A percentile compares a stretch with the other conserved stretches of the same genome.
These are phyloP conservation scores for Clarireedia hainanense DNA, from an alignment of 2,329 filamentous ascomycete species.

Conservation along the genomic window DNA sequence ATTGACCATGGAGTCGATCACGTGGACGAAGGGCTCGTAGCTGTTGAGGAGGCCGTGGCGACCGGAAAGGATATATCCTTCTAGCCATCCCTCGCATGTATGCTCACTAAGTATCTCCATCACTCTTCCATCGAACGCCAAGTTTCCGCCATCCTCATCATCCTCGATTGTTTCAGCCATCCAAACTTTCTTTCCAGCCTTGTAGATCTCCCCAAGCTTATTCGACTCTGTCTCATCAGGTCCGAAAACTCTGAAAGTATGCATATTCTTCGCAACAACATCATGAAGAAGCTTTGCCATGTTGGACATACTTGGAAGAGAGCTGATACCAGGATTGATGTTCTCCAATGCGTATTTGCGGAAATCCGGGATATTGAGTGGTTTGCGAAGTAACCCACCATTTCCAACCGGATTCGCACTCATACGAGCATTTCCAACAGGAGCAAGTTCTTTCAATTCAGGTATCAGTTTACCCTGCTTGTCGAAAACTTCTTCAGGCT, in stretches of 20 bases:
- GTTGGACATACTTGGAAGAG: conserved; percentile 59
- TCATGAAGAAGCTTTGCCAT: conserved; percentile 62
- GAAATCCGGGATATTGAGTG: conserved; percentile 64
- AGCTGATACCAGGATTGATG: conserved; percentile 49
- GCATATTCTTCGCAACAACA: conserved; percentile 54
- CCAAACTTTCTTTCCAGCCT: conserved; percentile 73
- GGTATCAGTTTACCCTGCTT: conserved; percentile 53
- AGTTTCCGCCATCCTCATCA: conserved; percentile 66
- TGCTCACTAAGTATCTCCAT: conserved; percentile 85
- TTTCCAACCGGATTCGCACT: conserved; percentile 71
- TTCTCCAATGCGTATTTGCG: conserved; percentile 57
- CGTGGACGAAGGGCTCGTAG: conserved; percentile 76
- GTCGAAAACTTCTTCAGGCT: conserved; percentile 64
- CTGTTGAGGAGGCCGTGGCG: conserved; percentile 67
- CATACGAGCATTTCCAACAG: conserved; percentile 60
- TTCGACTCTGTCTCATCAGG: conserved; percentile 79
- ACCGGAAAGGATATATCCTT: conserved; percentile 69
- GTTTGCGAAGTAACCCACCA: conserved; percentile 59
- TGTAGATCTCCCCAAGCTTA: conserved; percentile 65
- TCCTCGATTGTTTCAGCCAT: conserved; percentile 72
- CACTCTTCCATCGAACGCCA: conserved; percentile 59
- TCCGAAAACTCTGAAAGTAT: conserved; percentile 67
- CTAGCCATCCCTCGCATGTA: conserved; percentile 72
- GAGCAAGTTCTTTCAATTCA: conserved; percentile 57
- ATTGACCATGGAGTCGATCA: conserved; percentile 81